Conservation (phyloP, 2,329 filamentous ascomycete genomes). For the Exserohilum rostratum region DNA sequence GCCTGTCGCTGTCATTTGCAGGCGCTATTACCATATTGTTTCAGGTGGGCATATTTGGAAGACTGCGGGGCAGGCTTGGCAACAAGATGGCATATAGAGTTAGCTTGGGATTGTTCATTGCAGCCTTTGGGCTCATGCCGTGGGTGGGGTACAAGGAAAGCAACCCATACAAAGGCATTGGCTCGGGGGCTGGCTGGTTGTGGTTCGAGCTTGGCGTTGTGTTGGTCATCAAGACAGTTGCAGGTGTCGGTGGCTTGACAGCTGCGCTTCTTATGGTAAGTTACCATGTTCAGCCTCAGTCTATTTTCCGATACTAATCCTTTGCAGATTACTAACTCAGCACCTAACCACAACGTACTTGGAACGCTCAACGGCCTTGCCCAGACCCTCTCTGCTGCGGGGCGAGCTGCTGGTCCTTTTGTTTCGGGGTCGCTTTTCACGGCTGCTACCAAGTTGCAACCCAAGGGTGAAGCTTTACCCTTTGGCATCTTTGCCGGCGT, state of each 20-base stretch:
- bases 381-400: constrained; percentile 89
- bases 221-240: constrained; percentile 86
- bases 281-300: constrained; percentile 16
- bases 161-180: constrained; percentile 55
- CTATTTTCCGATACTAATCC: not conserved
- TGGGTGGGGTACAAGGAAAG: constrained; percentile 80
- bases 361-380: constrained; percentile 92
- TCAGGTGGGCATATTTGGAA: constrained; percentile 84
- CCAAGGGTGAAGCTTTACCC: constrained; percentile 81
- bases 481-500: constrained; percentile 90
- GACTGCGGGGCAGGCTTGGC: constrained; percentile 76
- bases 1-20: constrained; percentile 81
- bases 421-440: constrained; percentile 87
- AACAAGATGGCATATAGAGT: constrained; percentile 84
- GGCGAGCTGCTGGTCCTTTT: constrained; percentile 86
- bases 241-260: constrained; percentile 85
- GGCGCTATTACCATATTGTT: constrained; percentile 87
- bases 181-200: constrained; percentile 71
- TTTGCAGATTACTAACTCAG: constrained; percentile 85
- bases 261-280: constrained; percentile 84
- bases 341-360: constrained; percentile 81
- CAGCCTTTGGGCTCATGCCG: constrained; percentile 86
- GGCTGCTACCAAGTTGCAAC: constrained; percentile 71
- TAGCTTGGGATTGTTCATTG: constrained; percentile 77
- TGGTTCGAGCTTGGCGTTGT: constrained; percentile 82